These are phyloP conservation scores for Drosera capensis DNA, from an alignment of 148 eudicot genomes.

Conservation along the genomic window DNA sequence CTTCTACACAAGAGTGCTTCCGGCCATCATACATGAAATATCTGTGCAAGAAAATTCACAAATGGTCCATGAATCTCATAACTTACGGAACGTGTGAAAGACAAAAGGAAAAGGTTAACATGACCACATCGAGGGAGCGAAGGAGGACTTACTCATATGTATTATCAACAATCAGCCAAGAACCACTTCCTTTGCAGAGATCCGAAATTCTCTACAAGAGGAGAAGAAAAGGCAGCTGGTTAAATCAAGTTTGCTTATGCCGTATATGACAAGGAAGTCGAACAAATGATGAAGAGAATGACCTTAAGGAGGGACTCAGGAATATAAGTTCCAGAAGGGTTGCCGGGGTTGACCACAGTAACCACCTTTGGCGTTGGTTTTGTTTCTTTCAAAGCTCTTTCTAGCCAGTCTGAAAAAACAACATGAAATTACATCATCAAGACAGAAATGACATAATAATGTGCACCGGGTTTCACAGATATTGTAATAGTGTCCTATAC, in stretches of 20 bases:
- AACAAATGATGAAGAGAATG: no score
- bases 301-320: conserved; percentile 93
- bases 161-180: conserved; percentile 97
- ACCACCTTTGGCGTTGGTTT: conserved; percentile 94
- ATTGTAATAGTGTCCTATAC: no score
- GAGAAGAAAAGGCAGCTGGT: conserved; percentile 9
- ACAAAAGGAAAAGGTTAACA: neutral
- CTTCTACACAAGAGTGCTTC: conserved; percentile 83
- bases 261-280: no score
- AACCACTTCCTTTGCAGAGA: conserved; percentile 68
- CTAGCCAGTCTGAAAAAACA: conserved; percentile 61
- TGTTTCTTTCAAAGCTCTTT: conserved; percentile 41
- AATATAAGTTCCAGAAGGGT: conserved; percentile 94
- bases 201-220: conserved; percentile 72
- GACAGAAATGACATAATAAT: neutral
- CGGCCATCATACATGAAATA: conserved; percentile 92
- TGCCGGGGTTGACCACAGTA: conserved; percentile 98
- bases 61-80: neutral
- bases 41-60: conserved; percentile 22
- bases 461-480: neutral
- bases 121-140: neutral
- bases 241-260: no score
- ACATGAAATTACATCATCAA: no score
- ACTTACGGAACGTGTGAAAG: neutral
- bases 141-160: conserved; percentile 82